These are phyloP conservation scores for Fusarium duplospermum DNA, from an alignment of 2,329 filamentous ascomycete genomes.

Conservation along the genomic window DNA sequence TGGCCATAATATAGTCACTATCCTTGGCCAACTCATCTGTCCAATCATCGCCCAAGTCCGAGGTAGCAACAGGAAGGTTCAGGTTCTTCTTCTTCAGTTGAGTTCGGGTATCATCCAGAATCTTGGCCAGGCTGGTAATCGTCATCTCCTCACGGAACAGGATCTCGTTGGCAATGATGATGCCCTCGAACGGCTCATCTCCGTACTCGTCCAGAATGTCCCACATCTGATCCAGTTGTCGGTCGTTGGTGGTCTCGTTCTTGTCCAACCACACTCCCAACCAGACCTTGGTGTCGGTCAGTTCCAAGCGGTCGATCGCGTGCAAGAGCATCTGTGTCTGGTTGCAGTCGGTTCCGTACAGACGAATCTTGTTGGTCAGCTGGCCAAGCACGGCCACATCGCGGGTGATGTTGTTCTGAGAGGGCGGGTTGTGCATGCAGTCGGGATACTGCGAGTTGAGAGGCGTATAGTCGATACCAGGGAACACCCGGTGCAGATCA, in stretches of 20 bases:
- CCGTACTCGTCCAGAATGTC: conserved; percentile 79
- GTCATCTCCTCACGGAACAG: conserved; percentile 83
- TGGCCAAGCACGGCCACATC: conserved; percentile 92
- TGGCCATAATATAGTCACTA: conserved; percentile 93
- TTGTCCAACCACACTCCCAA: conserved; percentile 92
- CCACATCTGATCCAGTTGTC: conserved; percentile 89
- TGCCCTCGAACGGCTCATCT: conserved; percentile 77
- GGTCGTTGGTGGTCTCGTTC: conserved; percentile 84
- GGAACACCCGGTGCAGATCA: conserved; percentile 91
- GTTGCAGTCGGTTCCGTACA: conserved; percentile 98
- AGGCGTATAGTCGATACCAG: conserved; percentile 94
- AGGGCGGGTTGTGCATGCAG: conserved; percentile 80
- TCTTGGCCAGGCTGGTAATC: conserved; percentile 67
- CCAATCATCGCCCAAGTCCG: conserved; percentile 92
- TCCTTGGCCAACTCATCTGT: conserved; percentile 72
- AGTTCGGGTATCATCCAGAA: conserved; percentile 76
- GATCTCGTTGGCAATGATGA: conserved; percentile 86
- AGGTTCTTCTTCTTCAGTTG: conserved; percentile 77
- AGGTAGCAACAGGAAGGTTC: conserved; percentile 83
- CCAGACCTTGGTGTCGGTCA: conserved; percentile 88
- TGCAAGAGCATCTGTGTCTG: conserved; percentile 95
- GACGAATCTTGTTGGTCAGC: conserved; percentile 85
- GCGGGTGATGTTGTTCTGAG: conserved; percentile 93
- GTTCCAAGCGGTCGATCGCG: conserved; percentile 78
- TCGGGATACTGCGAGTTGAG: conserved; percentile 90